Evolutionary conservation across 2,329 filamentous ascomycete genomes (phyloP).

Genomic region (Metarhizium sp.): DNA sequence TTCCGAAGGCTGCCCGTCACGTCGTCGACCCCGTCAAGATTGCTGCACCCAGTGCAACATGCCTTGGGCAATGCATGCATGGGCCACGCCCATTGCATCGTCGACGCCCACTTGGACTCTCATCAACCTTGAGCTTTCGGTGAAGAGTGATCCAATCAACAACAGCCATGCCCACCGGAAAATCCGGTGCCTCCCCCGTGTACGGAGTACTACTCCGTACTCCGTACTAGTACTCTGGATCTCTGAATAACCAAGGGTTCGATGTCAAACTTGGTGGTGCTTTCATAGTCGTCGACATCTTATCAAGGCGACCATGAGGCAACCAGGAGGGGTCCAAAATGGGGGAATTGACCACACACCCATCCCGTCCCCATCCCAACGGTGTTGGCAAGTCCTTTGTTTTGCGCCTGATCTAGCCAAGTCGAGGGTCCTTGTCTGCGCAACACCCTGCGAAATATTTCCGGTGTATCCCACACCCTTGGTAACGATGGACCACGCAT

Average conservation of each 20-base stretch:
- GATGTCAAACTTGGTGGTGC: background rate
- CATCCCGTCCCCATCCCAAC: background rate
- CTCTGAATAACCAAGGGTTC: background rate
- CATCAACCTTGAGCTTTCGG: background rate
- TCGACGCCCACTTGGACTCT: background rate
- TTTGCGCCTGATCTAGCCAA: no score
- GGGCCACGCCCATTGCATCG: background rate
- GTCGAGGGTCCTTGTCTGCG: background rate
- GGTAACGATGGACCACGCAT: background rate
- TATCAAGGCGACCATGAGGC: slow-evolving; percentile 3
- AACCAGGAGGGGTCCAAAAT: background rate
- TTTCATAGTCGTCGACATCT: background rate
- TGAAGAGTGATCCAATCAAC: background rate
- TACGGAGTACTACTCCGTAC: no score
- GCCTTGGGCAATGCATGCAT: background rate
- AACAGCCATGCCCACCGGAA: background rate
- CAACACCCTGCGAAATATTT: background rate
- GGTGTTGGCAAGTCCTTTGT: background rate
- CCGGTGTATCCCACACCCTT: background rate
- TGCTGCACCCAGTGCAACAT: background rate
- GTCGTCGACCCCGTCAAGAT: background rate
- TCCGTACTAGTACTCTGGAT: no score
- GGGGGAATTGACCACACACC: background rate
- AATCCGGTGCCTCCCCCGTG: background rate
- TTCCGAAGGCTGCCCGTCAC: background rate